These are phyloP conservation scores for Fusarium temperatum DNA, from an alignment of 2,329 filamentous ascomycete species.

Conservation along the genomic window DNA sequence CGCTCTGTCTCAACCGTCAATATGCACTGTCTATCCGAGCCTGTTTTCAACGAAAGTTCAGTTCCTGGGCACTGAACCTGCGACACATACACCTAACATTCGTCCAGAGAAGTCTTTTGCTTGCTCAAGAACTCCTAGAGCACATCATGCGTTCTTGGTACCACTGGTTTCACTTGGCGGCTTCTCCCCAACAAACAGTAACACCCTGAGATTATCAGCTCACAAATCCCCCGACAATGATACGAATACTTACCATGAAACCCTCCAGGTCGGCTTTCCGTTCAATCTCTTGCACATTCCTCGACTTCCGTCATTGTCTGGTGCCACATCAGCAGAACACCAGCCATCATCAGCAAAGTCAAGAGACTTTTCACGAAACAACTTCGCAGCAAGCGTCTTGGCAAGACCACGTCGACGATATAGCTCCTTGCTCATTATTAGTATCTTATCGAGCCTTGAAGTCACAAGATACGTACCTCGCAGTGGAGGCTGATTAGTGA, in stretches of 20 bases:
- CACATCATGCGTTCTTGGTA: not conserved
- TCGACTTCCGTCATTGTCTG: slow-evolving; percentile 67
- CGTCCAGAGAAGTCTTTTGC: not conserved
- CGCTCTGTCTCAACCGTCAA: not conserved
- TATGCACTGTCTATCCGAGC: not conserved
- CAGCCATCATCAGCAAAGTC: slow-evolving; percentile 60
- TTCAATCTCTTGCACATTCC: slow-evolving; percentile 70
- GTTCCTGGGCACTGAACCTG: not conserved
- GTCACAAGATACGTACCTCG: slow-evolving; percentile 50
- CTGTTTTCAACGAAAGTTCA: not conserved
- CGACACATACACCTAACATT: not conserved
- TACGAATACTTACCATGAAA: slow-evolving; percentile 64
- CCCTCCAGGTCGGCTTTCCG: slow-evolving; percentile 63
- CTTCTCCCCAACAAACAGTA: slow-evolving; percentile 28
- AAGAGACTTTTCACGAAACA: slow-evolving; percentile 62
- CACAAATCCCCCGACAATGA: not conserved
- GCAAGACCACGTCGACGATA: slow-evolving; percentile 71
- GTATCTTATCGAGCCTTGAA: accelerated
- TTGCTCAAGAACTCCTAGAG: not conserved
- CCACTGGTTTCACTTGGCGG: slow-evolving; percentile 2
- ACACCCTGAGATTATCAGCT: slow-evolving; percentile 23
- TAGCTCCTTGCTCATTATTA: slow-evolving; percentile 48
- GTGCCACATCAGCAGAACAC: slow-evolving; percentile 71
- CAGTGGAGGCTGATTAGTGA: slow-evolving; percentile 70
- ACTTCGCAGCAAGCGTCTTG: slow-evolving; percentile 65